Conservation (phyloP, 768 basidiomycete species). For the Fistulinella prunicolor region DNA sequence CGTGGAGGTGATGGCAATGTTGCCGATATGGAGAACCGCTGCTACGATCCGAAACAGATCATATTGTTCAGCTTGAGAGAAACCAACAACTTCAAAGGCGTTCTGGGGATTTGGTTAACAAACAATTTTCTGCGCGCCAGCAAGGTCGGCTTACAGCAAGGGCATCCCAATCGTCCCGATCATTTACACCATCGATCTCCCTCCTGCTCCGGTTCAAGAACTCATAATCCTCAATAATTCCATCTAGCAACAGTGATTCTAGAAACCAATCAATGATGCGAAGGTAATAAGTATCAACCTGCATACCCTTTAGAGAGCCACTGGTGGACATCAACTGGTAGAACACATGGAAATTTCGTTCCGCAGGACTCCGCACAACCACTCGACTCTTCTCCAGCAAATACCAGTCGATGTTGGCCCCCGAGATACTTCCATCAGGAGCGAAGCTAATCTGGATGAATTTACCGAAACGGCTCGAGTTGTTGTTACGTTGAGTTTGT, state of each 20-base stretch:
- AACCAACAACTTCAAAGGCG: conserved; percentile 88
- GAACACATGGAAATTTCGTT: conserved; percentile 95
- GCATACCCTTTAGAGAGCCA: conserved; percentile 63
- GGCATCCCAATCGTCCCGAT: conserved; percentile 80
- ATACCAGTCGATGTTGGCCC: conserved; percentile 99
- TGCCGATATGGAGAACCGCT: conserved; percentile 92
- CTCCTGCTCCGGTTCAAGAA: conserved; percentile 87
- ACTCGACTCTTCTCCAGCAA: conserved; percentile 96
- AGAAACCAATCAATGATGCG: conserved; percentile 10
- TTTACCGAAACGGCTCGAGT: conserved; percentile 98
- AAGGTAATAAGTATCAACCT: not conserved
- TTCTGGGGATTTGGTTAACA: conserved; percentile 39
- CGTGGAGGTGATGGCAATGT: conserved; percentile 78
- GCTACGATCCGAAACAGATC: conserved; percentile 94
- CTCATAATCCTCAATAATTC: conserved; percentile 77
- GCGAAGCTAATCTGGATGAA: conserved; percentile 96
- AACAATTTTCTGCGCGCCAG: not conserved
- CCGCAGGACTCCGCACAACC: conserved; percentile 80
- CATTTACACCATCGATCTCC: conserved; percentile 95
- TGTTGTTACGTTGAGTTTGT: conserved; percentile 97
- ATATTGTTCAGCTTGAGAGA: conserved; percentile 77
- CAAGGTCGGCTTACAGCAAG: conserved; percentile 52
- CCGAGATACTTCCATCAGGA: conserved; percentile 90
- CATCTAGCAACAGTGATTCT: conserved; percentile 76
- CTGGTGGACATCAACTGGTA: conserved; percentile 89